Conservation (phyloP, 805 yeast species). For the Kodamaea lidongshanica region DNA sequence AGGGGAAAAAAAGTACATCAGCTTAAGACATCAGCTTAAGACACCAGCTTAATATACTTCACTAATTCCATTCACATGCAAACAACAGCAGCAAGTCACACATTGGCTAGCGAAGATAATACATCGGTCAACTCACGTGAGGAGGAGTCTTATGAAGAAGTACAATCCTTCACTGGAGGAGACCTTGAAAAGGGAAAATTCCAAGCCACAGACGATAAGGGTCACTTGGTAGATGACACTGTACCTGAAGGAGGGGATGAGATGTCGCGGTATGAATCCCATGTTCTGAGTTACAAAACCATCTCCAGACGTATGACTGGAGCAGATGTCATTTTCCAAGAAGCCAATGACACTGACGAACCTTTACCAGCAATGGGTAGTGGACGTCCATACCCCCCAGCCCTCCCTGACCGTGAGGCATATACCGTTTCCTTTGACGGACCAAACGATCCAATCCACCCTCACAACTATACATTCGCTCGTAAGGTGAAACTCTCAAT, state of each 20-base stretch:
- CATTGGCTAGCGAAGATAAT: no score
- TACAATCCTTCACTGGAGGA: slow-evolving; percentile 10
- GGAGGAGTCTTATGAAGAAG: slow-evolving; percentile 5
- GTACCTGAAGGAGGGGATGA: slow-evolving; percentile 16
- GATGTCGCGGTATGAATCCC: slow-evolving; percentile 19
- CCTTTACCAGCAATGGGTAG: slow-evolving; percentile 57
- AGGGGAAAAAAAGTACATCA: no score
- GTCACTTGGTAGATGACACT: slow-evolving; percentile 4
- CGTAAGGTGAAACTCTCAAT: slow-evolving; percentile 20
- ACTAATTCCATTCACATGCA: no score
- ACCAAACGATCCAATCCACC: slow-evolving; percentile 70
- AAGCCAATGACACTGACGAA: slow-evolving; percentile 18
- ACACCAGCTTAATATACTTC: no score
- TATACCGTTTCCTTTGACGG: slow-evolving; percentile 75
- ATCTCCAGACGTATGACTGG: slow-evolving; percentile 18
- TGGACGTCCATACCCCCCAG: slow-evolving; percentile 56
- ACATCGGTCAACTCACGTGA: no score
- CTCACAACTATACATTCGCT: slow-evolving; percentile 54
- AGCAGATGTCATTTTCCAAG: slow-evolving; percentile 15
- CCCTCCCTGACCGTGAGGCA: slow-evolving; percentile 46
- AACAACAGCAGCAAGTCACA: no score
- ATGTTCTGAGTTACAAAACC: slow-evolving; percentile 17
- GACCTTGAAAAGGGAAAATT: slow-evolving; percentile 7
- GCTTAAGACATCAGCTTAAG: no score
- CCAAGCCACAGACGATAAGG: slow-evolving; percentile 1